phyloP scores from a whole-genome alignment of 805 yeast genomes.

The Sugiyamaella lignohabitans region DNA sequence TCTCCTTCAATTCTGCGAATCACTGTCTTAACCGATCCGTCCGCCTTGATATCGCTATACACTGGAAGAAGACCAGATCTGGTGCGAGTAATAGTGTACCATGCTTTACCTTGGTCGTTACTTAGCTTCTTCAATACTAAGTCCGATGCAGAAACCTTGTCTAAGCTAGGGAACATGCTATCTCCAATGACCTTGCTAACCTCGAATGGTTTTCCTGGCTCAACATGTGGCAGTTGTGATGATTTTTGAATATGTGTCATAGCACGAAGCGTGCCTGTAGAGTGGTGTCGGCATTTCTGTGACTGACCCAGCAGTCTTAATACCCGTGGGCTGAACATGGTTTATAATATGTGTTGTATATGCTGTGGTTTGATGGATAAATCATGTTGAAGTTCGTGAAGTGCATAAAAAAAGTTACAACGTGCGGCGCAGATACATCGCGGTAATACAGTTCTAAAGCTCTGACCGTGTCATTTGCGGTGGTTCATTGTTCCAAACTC shows the following conservation, averaged over 20 bases:
- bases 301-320: too few relatives aligned
- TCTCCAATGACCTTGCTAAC: not conserved
- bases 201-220: not conserved
- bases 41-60: conserved; percentile 60
- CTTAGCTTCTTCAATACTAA: not conserved
- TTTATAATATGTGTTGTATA: too few relatives aligned
- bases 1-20: conserved; percentile 68
- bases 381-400: too few relatives aligned
- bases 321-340: too few relatives aligned
- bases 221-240: not conserved
- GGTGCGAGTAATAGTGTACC: conserved; percentile 18
- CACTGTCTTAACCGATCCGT: conserved; percentile 61
- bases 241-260: not conserved
- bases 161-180: not conserved
- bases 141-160: conserved; percentile 3
- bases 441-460: too few relatives aligned
- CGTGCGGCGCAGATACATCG: too few relatives aligned
- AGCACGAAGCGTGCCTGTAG: too few relatives aligned
- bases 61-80: conserved; percentile 67
- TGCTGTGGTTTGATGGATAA: too few relatives aligned
- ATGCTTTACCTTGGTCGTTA: conserved; percentile 1
- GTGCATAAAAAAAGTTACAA: too few relatives aligned
- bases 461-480: too few relatives aligned
- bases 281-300: too few relatives aligned
- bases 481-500: too few relatives aligned